Percentiles rank a stretch among this genome's conserved stretches.
Evolutionary conservation across 352 stramenopile species (phyloP).

Genomic region (Pythium monospermum): DNA sequence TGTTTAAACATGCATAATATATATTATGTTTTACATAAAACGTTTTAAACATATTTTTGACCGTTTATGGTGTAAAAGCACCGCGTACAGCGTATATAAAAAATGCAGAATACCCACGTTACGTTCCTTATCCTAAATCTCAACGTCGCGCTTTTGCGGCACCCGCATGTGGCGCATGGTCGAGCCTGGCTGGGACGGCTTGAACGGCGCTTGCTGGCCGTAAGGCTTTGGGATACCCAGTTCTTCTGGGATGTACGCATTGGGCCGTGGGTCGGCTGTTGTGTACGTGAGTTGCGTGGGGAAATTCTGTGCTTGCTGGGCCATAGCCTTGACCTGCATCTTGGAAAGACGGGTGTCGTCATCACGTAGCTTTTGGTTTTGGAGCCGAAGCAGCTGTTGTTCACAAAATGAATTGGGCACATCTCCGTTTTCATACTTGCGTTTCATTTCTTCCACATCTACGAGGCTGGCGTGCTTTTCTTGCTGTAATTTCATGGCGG

Average conservation of each 20-base stretch:
- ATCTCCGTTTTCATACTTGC: constrained; percentile 54
- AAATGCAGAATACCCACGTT: too few species aligned
- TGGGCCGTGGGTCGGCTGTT: constrained; percentile 88
- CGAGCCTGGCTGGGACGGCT: constrained; percentile 78
- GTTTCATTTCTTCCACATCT: constrained; percentile 62
- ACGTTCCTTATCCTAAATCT: constrained; percentile 91
- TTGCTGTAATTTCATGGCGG: constrained; percentile 91
- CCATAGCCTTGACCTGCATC: constrained; percentile 32
- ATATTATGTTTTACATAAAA: too few species aligned
- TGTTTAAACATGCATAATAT: too few species aligned
- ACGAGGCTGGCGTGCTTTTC: constrained; percentile 79
- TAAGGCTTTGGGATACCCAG: constrained; percentile 93
- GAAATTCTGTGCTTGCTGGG: constrained; percentile 52
- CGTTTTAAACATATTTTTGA: too few species aligned
- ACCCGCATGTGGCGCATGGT: constrained; percentile 91
- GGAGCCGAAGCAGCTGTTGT: constrained; percentile 58
- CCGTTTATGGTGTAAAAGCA: too few species aligned
- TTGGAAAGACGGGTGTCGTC: constrained; percentile 43
- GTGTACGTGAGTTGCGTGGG: constrained; percentile 77
- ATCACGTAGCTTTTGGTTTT: constrained; percentile 47
- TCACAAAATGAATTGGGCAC: constrained; percentile 76
- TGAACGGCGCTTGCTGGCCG: constrained; percentile 88
- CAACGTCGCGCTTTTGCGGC: constrained; percentile 86
- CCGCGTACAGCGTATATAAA: too few species aligned
- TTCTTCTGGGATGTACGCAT: constrained; percentile 92